These are phyloP conservation scores for Naganishia friedmannii DNA, from an alignment of 768 basidiomycete genomes.

Conservation along the genomic window DNA sequence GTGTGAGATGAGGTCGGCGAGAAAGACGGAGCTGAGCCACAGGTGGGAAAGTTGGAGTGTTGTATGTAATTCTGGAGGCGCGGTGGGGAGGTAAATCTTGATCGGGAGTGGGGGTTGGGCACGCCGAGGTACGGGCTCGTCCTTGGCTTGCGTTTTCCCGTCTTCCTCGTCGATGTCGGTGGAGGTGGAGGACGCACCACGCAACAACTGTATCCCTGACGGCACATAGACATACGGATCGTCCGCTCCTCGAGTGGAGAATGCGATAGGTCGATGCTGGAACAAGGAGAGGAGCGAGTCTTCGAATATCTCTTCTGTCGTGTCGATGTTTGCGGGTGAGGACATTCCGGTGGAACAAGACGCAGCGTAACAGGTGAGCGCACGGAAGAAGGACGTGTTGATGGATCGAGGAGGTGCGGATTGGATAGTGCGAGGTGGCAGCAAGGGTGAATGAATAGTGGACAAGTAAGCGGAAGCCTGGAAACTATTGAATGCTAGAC, in stretches of 20 bases:
- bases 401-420: too few species aligned
- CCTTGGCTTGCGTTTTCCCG: too few species aligned
- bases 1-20: constrained; percentile 40
- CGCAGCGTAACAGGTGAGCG: too few species aligned
- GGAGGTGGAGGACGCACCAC: too few species aligned
- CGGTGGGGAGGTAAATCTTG: constrained; percentile 39
- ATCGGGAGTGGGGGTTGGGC: constrained; percentile 21
- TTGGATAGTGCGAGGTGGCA: not conserved
- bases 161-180: not conserved
- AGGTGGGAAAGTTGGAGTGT: constrained; percentile 46
- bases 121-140: not conserved
- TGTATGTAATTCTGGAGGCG: constrained; percentile 41
- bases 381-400: too few species aligned
- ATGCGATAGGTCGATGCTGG: constrained; percentile 30
- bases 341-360: too few species aligned
- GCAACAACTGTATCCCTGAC: not conserved
- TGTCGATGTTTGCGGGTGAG: not conserved
- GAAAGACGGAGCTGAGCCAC: constrained; percentile 45
- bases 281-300: constrained; percentile 31
- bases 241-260: constrained; percentile 12
- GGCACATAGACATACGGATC: constrained; percentile 28
- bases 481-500: too few species aligned
- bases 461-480: not conserved
- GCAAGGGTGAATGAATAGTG: not conserved
- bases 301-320: constrained; percentile 27